Percentiles rank a stretch among this genome's conserved stretches.
phyloP scores from a whole-genome alignment of 805 yeast genomes.

The Metschnikowia lachancei region DNA sequence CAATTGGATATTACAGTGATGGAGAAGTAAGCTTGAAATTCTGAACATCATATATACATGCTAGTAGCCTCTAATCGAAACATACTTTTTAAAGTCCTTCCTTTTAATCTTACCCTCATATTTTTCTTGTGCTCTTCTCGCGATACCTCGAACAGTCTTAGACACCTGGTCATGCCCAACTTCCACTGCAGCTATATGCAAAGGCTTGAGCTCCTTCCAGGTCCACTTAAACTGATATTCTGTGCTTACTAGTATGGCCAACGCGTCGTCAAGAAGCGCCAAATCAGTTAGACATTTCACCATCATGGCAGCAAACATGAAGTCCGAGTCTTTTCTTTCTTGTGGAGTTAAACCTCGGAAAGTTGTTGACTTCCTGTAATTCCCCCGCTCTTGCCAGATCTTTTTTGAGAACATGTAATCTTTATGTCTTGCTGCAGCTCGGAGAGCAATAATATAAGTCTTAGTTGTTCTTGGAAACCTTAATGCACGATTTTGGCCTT shows the following conservation, averaged over 20 bases:
- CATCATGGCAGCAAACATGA: slow-evolving; percentile 71
- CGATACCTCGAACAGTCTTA: slow-evolving; percentile 34
- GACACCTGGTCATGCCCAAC: slow-evolving; percentile 31
- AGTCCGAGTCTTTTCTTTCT: slow-evolving; percentile 49
- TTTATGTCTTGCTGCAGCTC: slow-evolving; percentile 59
- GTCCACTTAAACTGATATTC: slow-evolving; percentile 71
- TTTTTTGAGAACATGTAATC: slow-evolving; percentile 58
- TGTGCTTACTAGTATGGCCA: slow-evolving; percentile 64
- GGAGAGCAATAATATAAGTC: slow-evolving; percentile 58
- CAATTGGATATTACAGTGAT: no score
- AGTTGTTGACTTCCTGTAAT: slow-evolving; percentile 51
- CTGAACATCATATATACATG: slow-evolving; percentile 9
- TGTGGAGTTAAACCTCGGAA: slow-evolving; percentile 44
- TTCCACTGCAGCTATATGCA: slow-evolving; percentile 32
- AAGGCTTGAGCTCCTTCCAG: slow-evolving; percentile 33
- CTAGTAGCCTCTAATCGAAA: slow-evolving; percentile 33
- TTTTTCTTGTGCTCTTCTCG: slow-evolving; percentile 35
- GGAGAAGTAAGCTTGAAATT: neutral
- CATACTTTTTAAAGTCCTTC: slow-evolving; percentile 33
- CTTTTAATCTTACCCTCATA: slow-evolving; percentile 40
- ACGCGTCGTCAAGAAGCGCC: slow-evolving; percentile 64
- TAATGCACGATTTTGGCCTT: neutral
- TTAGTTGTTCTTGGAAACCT: slow-evolving; percentile 35
- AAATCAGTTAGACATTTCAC: slow-evolving; percentile 54
- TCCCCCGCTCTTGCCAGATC: slow-evolving; percentile 79